Percentiles rank a stretch among this genome's conserved stretches.
phyloP scores from a whole-genome alignment of 2,329 filamentous ascomycete species.

The Chlorencoelia australis region DNA sequence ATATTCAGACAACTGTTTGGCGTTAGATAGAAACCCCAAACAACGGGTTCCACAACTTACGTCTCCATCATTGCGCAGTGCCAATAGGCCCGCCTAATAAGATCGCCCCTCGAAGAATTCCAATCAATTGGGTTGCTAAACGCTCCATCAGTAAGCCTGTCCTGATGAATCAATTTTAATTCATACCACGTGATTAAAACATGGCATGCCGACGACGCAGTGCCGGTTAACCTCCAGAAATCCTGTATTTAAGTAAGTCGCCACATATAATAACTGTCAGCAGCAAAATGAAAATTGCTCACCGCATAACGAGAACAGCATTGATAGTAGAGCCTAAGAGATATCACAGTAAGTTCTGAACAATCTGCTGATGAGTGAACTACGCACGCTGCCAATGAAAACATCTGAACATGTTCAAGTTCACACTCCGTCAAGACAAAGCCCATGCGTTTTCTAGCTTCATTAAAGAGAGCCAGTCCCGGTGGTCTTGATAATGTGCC shows the following conservation, averaged over 20 bases:
- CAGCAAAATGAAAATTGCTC: conserved; percentile 19
- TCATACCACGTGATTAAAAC: conserved; percentile 43
- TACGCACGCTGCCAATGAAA: conserved; percentile 43
- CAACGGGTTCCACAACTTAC: conserved; percentile 25
- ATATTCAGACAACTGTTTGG: conserved; percentile 40
- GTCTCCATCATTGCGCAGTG: conserved; percentile 46
- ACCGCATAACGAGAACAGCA: conserved; percentile 42
- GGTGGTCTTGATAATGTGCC: conserved; percentile 41
- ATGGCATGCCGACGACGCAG: conserved; percentile 47
- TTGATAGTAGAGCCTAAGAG: conserved; percentile 40
- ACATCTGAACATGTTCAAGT: conserved; percentile 49
- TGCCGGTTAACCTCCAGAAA: conserved; percentile 47
- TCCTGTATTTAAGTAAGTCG: conserved; percentile 33
- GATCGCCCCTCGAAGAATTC: conserved; percentile 36
- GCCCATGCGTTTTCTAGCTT: conserved; percentile 49
- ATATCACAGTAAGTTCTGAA: not conserved
- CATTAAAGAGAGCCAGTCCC: conserved; percentile 50
- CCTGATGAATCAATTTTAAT: too few relatives aligned
- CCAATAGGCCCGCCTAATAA: conserved; percentile 47
- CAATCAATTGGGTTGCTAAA: conserved; percentile 35
- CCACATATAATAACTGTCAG: not conserved
- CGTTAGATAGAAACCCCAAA: conserved; percentile 11
- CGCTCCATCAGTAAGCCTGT: too few relatives aligned
- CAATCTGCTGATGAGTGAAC: not conserved
- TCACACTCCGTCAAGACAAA: conserved; percentile 45